Evolutionary conservation across 805 yeast species (phyloP), one percentile per base, ranked within the genome.

Genomic region (Myxozyma vanderwaltii): DNA sequence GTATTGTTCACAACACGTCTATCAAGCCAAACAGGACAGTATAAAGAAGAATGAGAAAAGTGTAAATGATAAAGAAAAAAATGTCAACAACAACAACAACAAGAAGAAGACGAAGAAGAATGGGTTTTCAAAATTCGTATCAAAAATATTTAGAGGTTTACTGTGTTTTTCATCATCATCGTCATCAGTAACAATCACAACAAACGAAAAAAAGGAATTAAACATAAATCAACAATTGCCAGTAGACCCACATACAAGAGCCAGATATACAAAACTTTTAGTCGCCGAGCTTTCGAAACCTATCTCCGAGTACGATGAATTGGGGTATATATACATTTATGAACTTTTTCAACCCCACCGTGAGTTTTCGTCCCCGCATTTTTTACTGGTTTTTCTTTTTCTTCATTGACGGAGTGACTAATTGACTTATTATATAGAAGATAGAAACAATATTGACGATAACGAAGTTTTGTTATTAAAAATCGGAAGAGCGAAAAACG

Each of bases 241-340:
- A 21, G 17, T 36, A n/a, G 6, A 26, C 17, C 36, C 51, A 7
- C 33, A 35, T 2, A 26, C 53, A 17, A 39, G 52, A 4, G 29
- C 45, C 21, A 35, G 41, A 19, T 46, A 51, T 41, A 24, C 29
- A n/a, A 26, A 15, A 2, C 58, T 56, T 19, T 29, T 63, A 4
- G 39, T 38, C 3, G 48, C 45, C 10, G 66, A 63, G 45, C 38
- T 61, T 12, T 12, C 12, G 26, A 63, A 63, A 23, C 62, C 59
- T n/a, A 27, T 51, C 4, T 61, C 63, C 7, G n/a, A 7, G 21
- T 54, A 57, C 5, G 66, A 63, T 33, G 63, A 58, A 44, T 33
- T 57, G 3, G 66, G 65, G n/a, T 63, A 51, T 33, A 58, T 63
- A 23, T 63, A 63, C 55, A 58, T 63, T 13, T 63, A 58, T 54